Evolutionary conservation across 1,284 basidiomycete species (phyloP).

Genomic region (Naganishia liquefaciens): DNA sequence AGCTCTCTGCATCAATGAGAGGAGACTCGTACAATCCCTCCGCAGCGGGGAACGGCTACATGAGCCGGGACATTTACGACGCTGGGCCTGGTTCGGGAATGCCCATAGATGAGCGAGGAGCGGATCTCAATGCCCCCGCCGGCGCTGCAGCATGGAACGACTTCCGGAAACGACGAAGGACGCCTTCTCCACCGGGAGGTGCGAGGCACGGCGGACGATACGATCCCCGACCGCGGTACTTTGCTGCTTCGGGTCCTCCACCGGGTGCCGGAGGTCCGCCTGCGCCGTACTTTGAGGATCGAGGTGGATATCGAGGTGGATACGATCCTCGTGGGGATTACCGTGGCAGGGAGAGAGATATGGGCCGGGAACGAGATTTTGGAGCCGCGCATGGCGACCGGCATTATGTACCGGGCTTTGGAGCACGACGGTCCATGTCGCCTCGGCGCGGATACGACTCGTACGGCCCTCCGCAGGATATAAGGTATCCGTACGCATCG

Average conservation of each 20-base stretch:
- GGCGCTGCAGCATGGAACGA: constrained; percentile 1
- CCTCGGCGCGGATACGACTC: constrained; percentile 18
- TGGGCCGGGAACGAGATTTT: constrained; percentile 22
- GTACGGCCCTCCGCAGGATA: constrained; percentile 1
- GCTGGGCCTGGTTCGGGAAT: constrained; percentile 1
- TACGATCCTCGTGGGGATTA: constrained; percentile 9
- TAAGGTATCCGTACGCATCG: constrained; percentile 4
- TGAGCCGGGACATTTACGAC: constrained; percentile 24
- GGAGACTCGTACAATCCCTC: constrained; percentile 27
- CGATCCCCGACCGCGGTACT: constrained; percentile 75
- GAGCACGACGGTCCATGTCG: constrained; percentile 10
- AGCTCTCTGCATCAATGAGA: constrained; percentile 1
- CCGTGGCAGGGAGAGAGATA: constrained; percentile 7
- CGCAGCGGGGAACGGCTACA: constrained; percentile 17
- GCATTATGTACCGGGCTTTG: constrained; percentile 7
- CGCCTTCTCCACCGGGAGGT: constrained; percentile 8
- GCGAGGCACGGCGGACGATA: constrained; percentile 54
- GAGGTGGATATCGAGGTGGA: constrained; percentile 28
- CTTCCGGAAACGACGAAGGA: constrained; percentile 18
- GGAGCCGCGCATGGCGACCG: constrained; percentile 7
- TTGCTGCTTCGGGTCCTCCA: constrained; percentile 66
- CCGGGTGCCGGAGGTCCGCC: constrained; percentile 13
- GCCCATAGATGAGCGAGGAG: constrained; percentile 9
- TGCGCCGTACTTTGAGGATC: constrained; percentile 21
- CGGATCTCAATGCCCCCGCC: neutral